Evolutionary conservation across 2,329 filamentous ascomycete genomes (phyloP).

Genomic region (Fusarium poae): DNA sequence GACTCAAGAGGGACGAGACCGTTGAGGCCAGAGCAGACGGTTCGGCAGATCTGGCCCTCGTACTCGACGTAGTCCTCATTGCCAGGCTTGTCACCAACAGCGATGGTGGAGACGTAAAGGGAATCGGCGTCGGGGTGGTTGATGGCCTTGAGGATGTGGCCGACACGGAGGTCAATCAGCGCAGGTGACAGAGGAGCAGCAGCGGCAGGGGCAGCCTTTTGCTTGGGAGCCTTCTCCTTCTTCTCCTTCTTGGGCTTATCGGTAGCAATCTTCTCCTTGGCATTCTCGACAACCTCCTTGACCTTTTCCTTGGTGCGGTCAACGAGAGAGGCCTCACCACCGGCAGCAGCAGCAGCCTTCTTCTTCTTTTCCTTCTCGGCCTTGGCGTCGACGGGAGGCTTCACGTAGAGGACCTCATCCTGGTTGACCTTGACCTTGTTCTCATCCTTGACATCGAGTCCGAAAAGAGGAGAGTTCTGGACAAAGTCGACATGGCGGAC

Average conservation of each 20-base stretch:
- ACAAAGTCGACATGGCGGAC: constrained; percentile 94
- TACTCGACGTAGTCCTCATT: constrained; percentile 92
- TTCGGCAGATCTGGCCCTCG: constrained; percentile 91
- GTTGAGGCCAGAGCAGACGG: constrained; percentile 96
- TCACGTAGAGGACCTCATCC: constrained; percentile 85
- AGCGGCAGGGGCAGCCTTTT: constrained; percentile 73
- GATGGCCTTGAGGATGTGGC: constrained; percentile 95
- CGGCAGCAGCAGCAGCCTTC: constrained; percentile 77
- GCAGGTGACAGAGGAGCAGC: constrained; percentile 83
- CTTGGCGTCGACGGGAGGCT: constrained; percentile 90
- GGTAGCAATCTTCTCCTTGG: constrained; percentile 55
- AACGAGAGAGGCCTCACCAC: constrained; percentile 63
- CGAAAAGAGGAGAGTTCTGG: constrained; percentile 85
- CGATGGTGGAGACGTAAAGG: constrained; percentile 94
- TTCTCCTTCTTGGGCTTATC: constrained; percentile 82
- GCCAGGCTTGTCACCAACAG: constrained; percentile 83
- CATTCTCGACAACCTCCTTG: constrained; percentile 67
- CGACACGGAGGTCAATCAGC: constrained; percentile 94
- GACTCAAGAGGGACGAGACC: constrained; percentile 92
- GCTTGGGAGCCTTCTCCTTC: constrained; percentile 88
- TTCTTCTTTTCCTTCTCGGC: constrained; percentile 99
- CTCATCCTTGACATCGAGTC: constrained; percentile 74
- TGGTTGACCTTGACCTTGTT: constrained; percentile 85
- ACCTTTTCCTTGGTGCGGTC: constrained; percentile 73
- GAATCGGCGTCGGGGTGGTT: constrained; percentile 98